Conservation (phyloP, 2,329 filamentous ascomycete species). For the Clarireedia hainanense region DNA sequence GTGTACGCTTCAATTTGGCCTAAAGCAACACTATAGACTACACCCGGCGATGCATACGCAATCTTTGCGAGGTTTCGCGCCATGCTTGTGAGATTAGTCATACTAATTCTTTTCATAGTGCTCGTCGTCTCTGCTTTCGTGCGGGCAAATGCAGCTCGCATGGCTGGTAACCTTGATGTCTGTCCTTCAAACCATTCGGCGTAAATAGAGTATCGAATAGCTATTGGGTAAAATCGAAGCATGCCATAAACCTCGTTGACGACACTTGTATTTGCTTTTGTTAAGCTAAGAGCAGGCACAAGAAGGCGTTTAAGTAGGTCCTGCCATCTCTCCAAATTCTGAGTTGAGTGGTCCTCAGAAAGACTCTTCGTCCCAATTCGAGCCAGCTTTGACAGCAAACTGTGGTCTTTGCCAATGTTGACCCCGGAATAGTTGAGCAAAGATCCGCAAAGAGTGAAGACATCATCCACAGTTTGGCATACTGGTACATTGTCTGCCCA, state of each 20-base stretch:
- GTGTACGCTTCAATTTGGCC: constrained; percentile 89
- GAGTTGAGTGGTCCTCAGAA: constrained; percentile 56
- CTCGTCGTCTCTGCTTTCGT: constrained; percentile 74
- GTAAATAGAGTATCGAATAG: constrained; percentile 79
- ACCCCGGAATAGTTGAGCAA: constrained; percentile 80
- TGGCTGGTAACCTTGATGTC: constrained; percentile 67
- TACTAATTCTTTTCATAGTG: constrained; percentile 81
- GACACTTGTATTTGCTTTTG: constrained; percentile 72
- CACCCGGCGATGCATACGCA: constrained; percentile 81
- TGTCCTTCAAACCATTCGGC: constrained; percentile 84
- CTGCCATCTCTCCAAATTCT: constrained; percentile 73
- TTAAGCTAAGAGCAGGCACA: constrained; percentile 82
- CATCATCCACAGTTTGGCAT: constrained; percentile 83
- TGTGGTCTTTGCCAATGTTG: constrained; percentile 78
- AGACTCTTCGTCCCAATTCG: constrained; percentile 76
- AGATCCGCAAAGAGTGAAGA: constrained; percentile 79
- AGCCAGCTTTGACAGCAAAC: constrained; percentile 72
- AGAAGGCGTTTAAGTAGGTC: constrained; percentile 75
- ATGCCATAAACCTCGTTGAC: constrained; percentile 84
- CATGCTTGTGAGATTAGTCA: constrained; percentile 79
- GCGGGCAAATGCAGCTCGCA: constrained; percentile 69
- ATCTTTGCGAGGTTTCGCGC: constrained; percentile 84
- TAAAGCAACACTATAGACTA: constrained; percentile 84
- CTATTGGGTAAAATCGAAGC: constrained; percentile 68
- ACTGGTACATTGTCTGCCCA: constrained; percentile 91